A percentile compares a stretch with the other conserved stretches of the same genome.
These are phyloP conservation scores for Mycena filopes DNA, from an alignment of 768 basidiomycete species.

Conservation along the genomic window DNA sequence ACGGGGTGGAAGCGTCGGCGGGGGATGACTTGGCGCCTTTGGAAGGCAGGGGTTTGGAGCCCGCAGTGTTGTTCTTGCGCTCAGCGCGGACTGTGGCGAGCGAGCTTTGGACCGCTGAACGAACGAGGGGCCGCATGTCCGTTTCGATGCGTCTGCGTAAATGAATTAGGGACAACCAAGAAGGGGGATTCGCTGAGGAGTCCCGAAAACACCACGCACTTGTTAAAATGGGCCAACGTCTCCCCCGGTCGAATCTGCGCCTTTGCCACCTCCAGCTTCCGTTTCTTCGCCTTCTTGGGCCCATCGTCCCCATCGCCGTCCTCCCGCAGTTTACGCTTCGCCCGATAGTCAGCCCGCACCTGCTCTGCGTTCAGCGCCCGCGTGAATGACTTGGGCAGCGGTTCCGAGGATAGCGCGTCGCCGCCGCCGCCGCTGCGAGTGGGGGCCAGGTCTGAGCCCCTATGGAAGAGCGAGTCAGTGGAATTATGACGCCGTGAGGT, in stretches of 20 bases:
- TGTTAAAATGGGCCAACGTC: conserved; percentile 80
- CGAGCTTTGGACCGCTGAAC: conserved; percentile 68
- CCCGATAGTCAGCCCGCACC: conserved; percentile 65
- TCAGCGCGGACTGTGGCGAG: conserved; percentile 60
- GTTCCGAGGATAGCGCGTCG: conserved; percentile 56
- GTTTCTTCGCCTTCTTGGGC: conserved; percentile 31
- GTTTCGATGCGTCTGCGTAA: conserved; percentile 74
- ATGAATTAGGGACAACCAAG: too few relatives aligned
- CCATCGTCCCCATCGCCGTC: conserved; percentile 35
- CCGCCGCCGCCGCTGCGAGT: conserved; percentile 41
- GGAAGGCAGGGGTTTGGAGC: conserved; percentile 15
- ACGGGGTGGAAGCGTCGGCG: neutral
- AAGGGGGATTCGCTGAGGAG: too few relatives aligned
- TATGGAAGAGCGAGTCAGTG: conserved; percentile 34
- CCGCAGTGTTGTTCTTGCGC: conserved; percentile 51
- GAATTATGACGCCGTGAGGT: too few relatives aligned
- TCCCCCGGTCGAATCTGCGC: conserved; percentile 70
- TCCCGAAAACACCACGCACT: conserved; percentile 55
- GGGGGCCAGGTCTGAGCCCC: conserved; percentile 64
- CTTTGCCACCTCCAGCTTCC: conserved; percentile 36
- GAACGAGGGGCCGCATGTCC: conserved; percentile 73
- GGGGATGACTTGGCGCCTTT: neutral
- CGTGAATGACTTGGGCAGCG: conserved; percentile 74
- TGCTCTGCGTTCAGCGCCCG: conserved; percentile 72
- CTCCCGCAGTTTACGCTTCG: conserved; percentile 37